Evolutionary conservation across 75 land plant genomes (phyloP).

Genomic region (Larix kaempferi): DNA sequence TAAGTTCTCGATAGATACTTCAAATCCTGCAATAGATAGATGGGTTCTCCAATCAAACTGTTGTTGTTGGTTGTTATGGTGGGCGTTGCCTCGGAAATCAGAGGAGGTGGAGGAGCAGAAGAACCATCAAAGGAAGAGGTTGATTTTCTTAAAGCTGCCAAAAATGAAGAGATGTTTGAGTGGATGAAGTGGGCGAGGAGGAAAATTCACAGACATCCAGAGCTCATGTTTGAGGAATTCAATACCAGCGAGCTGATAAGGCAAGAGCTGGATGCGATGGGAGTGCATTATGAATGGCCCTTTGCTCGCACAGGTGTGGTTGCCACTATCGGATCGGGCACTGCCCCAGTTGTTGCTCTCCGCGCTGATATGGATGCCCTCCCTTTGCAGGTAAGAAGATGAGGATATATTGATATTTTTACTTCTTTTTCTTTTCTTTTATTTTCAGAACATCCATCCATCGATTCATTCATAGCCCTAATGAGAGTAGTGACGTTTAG

Average conservation of each 20-base stretch:
- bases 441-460: too few relatives aligned
- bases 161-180: constrained; percentile 32
- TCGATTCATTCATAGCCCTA: too few relatives aligned
- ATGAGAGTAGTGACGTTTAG: too few relatives aligned
- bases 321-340: constrained; percentile 57
- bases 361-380: constrained; percentile 92
- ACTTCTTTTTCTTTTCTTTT: too few relatives aligned
- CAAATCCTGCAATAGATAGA: too few relatives aligned
- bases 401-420: too few relatives aligned
- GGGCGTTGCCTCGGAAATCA: too few relatives aligned
- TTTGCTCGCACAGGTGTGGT: constrained; percentile 69
- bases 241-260: constrained; percentile 62
- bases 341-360: constrained; percentile 52
- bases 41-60: too few relatives aligned
- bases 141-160: constrained; percentile 32
- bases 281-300: constrained; percentile 59
- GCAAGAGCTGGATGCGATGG: constrained; percentile 57
- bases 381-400: constrained; percentile 53
- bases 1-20: too few relatives aligned
- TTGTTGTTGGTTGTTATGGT: too few relatives aligned
- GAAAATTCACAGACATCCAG: constrained; percentile 62
- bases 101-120: too few relatives aligned
- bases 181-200: constrained; percentile 59
- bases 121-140: too few relatives aligned
- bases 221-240: constrained; percentile 59